A percentile compares a stretch with the other conserved stretches of the same genome.
Conservation (phyloP, 768 basidiomycete genomes). For the Lactarius sanguifluus region DNA sequence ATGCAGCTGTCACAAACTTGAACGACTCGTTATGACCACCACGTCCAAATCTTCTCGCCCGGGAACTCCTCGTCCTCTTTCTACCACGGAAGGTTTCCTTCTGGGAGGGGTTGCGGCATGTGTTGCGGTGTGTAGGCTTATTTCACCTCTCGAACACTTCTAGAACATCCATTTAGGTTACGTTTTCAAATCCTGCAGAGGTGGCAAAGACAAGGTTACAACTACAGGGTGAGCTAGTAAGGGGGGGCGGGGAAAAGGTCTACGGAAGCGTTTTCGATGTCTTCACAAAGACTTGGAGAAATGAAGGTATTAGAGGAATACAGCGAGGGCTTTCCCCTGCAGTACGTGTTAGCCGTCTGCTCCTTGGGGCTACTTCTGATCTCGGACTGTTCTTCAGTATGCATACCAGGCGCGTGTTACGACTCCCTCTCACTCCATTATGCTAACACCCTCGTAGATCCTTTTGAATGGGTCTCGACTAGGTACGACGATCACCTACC, state of each 20-base stretch:
- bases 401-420: constrained; percentile 74
- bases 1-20: not conserved
- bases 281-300: constrained; percentile 78
- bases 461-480: constrained; percentile 89
- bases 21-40: constrained; percentile 11
- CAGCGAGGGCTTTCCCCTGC: constrained; percentile 92
- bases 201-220: constrained; percentile 96
- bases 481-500: constrained; percentile 44
- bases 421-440: not conserved
- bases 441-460: constrained; percentile 50
- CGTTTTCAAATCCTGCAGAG: constrained; percentile 75
- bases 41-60: not conserved
- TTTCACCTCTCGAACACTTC: not conserved
- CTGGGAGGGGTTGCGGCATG: constrained; percentile 92
- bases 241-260: constrained; percentile 65
- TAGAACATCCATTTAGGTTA: constrained; percentile 53
- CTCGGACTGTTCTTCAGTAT: constrained; percentile 54
- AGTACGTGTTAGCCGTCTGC: constrained; percentile 47
- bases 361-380: not conserved
- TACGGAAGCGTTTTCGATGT: constrained; percentile 92
- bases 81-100: constrained; percentile 77
- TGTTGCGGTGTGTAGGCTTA: constrained; percentile 63
- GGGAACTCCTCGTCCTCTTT: constrained; percentile 40
- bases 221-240: constrained; percentile 92
- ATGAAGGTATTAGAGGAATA: constrained; percentile 89